Percentiles rank a stretch among this genome's conserved stretches.
Conservation (phyloP, 768 basidiomycete species). For the Clitopilus hobsonii region DNA sequence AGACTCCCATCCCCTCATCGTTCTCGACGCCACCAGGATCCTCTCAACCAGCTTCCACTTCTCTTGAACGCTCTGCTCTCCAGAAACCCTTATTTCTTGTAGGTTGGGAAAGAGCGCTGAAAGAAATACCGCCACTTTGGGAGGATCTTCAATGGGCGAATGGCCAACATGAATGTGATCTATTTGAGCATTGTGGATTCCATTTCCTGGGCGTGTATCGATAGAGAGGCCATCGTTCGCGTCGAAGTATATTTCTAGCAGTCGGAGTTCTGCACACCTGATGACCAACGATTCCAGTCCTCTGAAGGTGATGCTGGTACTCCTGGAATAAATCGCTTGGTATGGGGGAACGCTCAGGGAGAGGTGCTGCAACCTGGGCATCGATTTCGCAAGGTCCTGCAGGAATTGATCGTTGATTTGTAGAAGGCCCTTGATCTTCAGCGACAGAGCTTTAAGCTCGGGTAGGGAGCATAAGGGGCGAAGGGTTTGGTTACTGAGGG, state of each 20-base stretch:
- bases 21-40: too few species aligned
- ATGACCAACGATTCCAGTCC: not conserved
- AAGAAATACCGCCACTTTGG: not conserved
- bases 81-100: not conserved
- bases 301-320: not conserved
- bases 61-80: not conserved
- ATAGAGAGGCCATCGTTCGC: not conserved
- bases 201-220: not conserved
- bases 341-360: too few species aligned
- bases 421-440: too few species aligned
- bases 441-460: too few species aligned
- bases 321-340: too few species aligned
- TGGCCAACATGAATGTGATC: not conserved
- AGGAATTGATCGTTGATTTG: too few species aligned
- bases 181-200: not conserved
- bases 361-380: too few species aligned
- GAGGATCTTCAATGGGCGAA: not conserved
- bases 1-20: too few species aligned
- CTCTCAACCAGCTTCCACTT: not conserved
- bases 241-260: not conserved
- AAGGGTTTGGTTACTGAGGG: too few species aligned
- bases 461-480: too few species aligned
- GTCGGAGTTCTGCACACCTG: not conserved
- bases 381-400: too few species aligned
- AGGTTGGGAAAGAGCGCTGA: not conserved